Evolutionary conservation across 2,329 filamentous ascomycete genomes (phyloP), one percentile per base, ranked within the genome.

Genomic region (Fusarium fracticaudum): DNA sequence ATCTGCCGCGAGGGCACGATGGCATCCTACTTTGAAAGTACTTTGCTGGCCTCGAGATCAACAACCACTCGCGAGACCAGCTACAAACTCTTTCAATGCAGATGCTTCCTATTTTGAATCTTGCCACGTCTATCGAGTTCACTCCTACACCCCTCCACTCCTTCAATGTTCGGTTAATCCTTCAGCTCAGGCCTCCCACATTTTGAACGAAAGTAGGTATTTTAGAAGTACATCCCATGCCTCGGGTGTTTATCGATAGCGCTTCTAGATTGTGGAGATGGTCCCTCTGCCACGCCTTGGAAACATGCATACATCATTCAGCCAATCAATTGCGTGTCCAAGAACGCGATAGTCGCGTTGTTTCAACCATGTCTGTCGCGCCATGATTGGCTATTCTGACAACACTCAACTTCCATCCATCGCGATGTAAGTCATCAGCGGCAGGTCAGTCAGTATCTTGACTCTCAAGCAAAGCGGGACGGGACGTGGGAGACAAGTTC

Each of bases 201-300:
- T 57, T 51, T 43, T 59, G 37, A 20, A 20, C 20, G 2, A 59
- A 73, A 64, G 71, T 35, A 35, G 33, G 33, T 77, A 70, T 38
- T 47, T 18, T 33, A 1, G 24, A 71, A 35, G 72, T 77, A 67
- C 45, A 57, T 48, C 24, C 18, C 37, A n/a, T 43, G 53, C 63
- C 45, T 63, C 64, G 66, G 67, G 61, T 74, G 75, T 75, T 72
- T 79, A 79, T 79, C 77, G 77, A 79, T 79, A 79, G 76, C 74
- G 77, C 71, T 77, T 78, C 71, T 58, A 53, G 53, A 69, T 62
- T 54, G 66, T 67, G 70, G 76, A 45, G 55, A 54, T 57, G 37
- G 37, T 60, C 45, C 47, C 54, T 44, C 54, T 65, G 64, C 65
- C 74, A 72, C 64, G 66, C 43, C 29, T 43, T 44, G 41, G 44